Evolutionary conservation across 2,329 filamentous ascomycete genomes (phyloP).

Genomic region (Apiospora arundinis): DNA sequence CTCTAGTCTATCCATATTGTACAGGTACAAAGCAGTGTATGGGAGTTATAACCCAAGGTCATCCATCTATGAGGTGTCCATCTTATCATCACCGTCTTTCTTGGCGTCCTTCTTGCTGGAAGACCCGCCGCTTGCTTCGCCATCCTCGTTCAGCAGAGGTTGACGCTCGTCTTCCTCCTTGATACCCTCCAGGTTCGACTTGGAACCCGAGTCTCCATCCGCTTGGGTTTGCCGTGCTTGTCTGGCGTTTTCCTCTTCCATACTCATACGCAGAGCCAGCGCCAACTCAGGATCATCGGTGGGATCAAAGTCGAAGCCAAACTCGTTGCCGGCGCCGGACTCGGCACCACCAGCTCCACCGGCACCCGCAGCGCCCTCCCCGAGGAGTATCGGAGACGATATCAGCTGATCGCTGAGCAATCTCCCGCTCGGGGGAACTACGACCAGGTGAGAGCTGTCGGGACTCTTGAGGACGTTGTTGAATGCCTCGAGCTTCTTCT

Average conservation of each 20-base stretch:
- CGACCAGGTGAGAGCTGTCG: conserved; percentile 89
- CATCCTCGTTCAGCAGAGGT: conserved; percentile 68
- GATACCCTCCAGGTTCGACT: conserved; percentile 80
- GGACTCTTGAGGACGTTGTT: conserved; percentile 90
- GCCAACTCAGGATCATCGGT: conserved; percentile 92
- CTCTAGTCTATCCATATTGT: conserved; percentile 23
- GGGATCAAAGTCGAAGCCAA: conserved; percentile 85
- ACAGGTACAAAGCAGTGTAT: conserved; percentile 17
- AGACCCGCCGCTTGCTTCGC: conserved; percentile 64
- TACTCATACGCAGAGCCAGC: conserved; percentile 92
- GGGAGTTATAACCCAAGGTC: neutral
- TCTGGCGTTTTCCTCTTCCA: conserved; percentile 96
- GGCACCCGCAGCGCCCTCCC: conserved; percentile 70
- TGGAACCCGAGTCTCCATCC: conserved; percentile 74
- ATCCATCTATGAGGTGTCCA: conserved; percentile 78
- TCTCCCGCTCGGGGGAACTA: conserved; percentile 89
- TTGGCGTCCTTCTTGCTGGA: conserved; percentile 58
- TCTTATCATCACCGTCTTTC: conserved; percentile 72
- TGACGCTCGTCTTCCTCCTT: conserved; percentile 78
- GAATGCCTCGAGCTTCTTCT: conserved; percentile 93
- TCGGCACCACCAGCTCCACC: conserved; percentile 59
- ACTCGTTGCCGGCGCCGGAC: conserved; percentile 69
- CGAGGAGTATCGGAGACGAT: conserved; percentile 86
- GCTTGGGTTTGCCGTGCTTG: conserved; percentile 85
- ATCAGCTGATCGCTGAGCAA: conserved; percentile 92